Evolutionary conservation across 176 grass and related monocot species (phyloP).

Genomic region (Areca catechu): DNA sequence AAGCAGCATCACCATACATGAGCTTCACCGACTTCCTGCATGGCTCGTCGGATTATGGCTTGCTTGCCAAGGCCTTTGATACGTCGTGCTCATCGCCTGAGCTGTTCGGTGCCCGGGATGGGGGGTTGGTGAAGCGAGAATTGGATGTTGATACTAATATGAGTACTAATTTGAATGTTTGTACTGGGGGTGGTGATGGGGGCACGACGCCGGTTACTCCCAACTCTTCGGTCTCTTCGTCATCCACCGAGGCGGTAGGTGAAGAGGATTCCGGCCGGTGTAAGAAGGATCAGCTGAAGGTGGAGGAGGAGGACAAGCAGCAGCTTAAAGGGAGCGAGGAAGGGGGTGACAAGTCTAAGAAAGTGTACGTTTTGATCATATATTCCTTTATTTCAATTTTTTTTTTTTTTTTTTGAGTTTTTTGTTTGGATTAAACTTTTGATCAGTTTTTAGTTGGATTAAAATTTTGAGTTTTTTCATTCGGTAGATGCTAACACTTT

Average conservation of each 20-base stretch:
- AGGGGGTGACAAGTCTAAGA: constrained; percentile 58
- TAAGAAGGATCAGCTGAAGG: constrained; percentile 21
- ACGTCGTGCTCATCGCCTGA: not conserved
- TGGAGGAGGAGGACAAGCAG: constrained; percentile 38
- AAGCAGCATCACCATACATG: not conserved
- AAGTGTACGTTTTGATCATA: constrained; percentile 44
- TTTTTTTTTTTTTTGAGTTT: not conserved
- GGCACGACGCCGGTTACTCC: constrained; percentile 36
- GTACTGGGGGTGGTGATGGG: no score
- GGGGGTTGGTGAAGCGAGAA: not conserved
- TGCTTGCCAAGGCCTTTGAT: not conserved
- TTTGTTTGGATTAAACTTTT: constrained; percentile 3
- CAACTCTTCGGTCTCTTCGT: constrained; percentile 74
- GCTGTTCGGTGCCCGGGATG: constrained; percentile 4
- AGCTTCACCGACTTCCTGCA: not conserved
- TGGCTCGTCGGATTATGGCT: not conserved
- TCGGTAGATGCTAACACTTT: constrained; percentile 4
- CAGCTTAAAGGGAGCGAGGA: constrained; percentile 22
- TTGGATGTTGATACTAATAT: not conserved
- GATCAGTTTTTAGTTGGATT: constrained; percentile 3
- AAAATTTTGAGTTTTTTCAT: constrained; percentile 13
- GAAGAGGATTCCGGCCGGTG: constrained; percentile 41
- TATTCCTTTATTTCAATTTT: constrained; percentile 19
- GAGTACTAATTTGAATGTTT: no score
- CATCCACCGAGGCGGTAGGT: constrained; percentile 54